Evolutionary conservation across 169 alveolate genomes (phyloP), one percentile per base, ranked within the genome.

Genomic region (Theileria parva): DNA sequence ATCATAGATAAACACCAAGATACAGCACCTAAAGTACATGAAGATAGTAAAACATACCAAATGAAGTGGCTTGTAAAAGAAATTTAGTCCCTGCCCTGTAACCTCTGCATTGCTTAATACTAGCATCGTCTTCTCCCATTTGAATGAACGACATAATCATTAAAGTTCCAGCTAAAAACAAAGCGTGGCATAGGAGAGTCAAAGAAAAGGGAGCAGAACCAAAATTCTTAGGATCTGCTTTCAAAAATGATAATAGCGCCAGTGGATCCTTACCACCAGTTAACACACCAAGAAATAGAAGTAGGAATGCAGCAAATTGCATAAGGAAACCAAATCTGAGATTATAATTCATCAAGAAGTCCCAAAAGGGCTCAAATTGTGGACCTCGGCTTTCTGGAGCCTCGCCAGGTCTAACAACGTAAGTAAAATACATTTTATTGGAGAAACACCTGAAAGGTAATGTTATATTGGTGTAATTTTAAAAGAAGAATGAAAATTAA

Each of bases 351-450:
- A 92, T 93, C 55, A 93, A 66, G 50, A 93, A 92, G 77, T 92
- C 96, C 95, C 95, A 95, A 70, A 95, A 80, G 50, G 97, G 97
- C 81, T 91, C 94, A 72, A 93, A 93, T 79, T 95, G 98, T 21
- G 98, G 98, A 15, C 96, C 96, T 30, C 97, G 93, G 71, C 98
- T 96, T 86, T 94, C 97, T 21, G 98, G 98, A 50, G 97, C 97
- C 92, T 95, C 98, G 21, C 98, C 97, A 55, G 98, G 98, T 57
- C 98, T 92, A 28, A 95, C 97, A 13, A 95, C 98, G 87, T 95
- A 95, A 15, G 98, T 95, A 88, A 95, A 94, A 79, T 80, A 95
- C 98, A 95, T 95, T 60, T 80, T 94, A 59, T 59, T 59, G 11
- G 8, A 59, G 67, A 15, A 59, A 59, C 67, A 25, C 67, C 67